Conservation (phyloP, 2,329 filamentous ascomycete genomes). For the Ophiobolus disseminans region DNA sequence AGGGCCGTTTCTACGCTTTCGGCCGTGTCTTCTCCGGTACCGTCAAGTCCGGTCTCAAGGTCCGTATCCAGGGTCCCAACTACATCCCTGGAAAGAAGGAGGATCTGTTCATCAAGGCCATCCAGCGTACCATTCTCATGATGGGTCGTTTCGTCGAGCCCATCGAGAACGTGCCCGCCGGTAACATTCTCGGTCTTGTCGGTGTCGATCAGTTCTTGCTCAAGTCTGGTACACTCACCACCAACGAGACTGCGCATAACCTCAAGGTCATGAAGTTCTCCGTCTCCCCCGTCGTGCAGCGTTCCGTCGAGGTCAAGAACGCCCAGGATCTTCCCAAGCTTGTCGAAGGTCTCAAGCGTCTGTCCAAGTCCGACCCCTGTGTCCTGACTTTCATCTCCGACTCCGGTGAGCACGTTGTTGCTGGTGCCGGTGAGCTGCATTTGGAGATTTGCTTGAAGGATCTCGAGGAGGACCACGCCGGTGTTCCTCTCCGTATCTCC, state of each 20-base stretch:
- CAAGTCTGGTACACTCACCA: slow-evolving; percentile 99
- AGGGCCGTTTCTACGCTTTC: slow-evolving; percentile 99
- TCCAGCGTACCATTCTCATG: slow-evolving; percentile 99
- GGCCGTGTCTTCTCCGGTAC: slow-evolving; percentile 99
- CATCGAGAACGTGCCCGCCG: slow-evolving; percentile 97
- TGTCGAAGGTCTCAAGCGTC: slow-evolving; percentile 99
- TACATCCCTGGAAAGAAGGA: slow-evolving; percentile 98
- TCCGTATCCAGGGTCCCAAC: slow-evolving; percentile 99
- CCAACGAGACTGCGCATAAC: slow-evolving; percentile 97
- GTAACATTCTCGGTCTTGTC: slow-evolving; percentile 99
- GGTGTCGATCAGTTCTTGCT: slow-evolving; percentile 99
- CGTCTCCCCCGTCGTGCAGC: slow-evolving; percentile 97
- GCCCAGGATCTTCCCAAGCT: slow-evolving; percentile 99
- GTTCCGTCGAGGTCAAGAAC: slow-evolving; percentile 99
- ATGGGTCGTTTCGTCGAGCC: slow-evolving; percentile 99
- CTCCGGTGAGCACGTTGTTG: slow-evolving; percentile 98
- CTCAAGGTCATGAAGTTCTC: slow-evolving; percentile 99
- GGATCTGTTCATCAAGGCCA: slow-evolving; percentile 98
- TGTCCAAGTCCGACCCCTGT: slow-evolving; percentile 99
- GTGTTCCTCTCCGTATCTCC: slow-evolving; percentile 96
- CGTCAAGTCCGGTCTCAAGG: slow-evolving; percentile 96
- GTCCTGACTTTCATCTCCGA: slow-evolving; percentile 88
- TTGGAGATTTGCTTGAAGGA: slow-evolving; percentile 99
- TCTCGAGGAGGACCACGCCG: slow-evolving; percentile 98
- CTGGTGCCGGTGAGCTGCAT: slow-evolving; percentile 98